Evolutionary conservation across 148 eudicot genomes (phyloP), one percentile per base, ranked within the genome.

Genomic region (Amaranthus cruentus): DNA sequence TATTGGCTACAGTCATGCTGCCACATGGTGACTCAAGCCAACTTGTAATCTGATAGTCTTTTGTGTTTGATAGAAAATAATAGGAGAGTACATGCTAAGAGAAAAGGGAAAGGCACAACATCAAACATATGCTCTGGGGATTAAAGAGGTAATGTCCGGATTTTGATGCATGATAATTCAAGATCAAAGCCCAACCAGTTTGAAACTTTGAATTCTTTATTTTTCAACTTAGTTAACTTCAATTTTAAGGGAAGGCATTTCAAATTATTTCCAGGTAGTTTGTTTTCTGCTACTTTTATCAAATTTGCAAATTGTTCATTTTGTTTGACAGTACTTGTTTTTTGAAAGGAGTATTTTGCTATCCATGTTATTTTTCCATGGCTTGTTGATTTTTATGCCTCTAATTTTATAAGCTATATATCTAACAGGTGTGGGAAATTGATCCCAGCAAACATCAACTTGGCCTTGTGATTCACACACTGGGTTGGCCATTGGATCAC

Each of bases 401-500:
- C 58, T n/a, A 52, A 15, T 74, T 42, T 73, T 42, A 69, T 2
- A 62, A 59, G 47, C 62, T 48, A 55, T 6, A 64, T 69, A 61
- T 72, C 73, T 73, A 42, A 60, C 73, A 95, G 98, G 96, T 95
- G 56, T 95, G 98, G 98, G 98, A 95, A 82, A 78, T 95, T 78
- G 89, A 85, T 77, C 78, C 81, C 74, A 82, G 85, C 82, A 91
- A 87, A 77, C 97, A 95, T 83, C 80, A 86, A 73, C 86, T 93
- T 83, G 98, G 98, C 69, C 71, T 74, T 73, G 96, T 91, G 49
- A 87, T 94, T 78, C 98, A 94, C 81, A 94, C 98, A 12, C 6
- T 91, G 62, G 98, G 98, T 77, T 94, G 98, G 98, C 98, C 98
- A 65, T 77, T 94, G 84, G 97, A 91, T 82, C 73, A 76, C 54